These are phyloP conservation scores for Hansenula sp. DNA, from an alignment of 1,139 yeast genomes.

Conservation along the genomic window DNA sequence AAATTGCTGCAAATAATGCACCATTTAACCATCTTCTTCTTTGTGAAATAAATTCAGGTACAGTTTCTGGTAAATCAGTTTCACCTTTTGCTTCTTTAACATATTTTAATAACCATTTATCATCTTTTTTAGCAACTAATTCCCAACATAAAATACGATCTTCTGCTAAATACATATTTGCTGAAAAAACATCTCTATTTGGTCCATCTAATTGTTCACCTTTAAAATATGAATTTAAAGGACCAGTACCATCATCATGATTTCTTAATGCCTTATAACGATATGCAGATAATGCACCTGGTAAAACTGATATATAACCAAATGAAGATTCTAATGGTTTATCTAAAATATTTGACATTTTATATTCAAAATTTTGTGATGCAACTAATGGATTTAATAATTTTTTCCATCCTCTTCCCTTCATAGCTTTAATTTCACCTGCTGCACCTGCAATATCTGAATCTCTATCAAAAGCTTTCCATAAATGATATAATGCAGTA, in stretches of 20 bases:
- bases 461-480: conserved; percentile 96
- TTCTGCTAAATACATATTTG: conserved; percentile 96
- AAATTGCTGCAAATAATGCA: conserved; percentile 93
- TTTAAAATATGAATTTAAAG: conserved; percentile 79
- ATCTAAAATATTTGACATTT: conserved; percentile 91
- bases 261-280: conserved; percentile 83
- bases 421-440: conserved; percentile 93
- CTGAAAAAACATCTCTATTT: conserved; percentile 78
- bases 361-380: conserved; percentile 94
- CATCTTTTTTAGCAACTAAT: conserved; percentile 79
- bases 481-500: conserved; percentile 80
- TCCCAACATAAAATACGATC: conserved; percentile 98
- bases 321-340: conserved; percentile 91
- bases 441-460: conserved; percentile 98
- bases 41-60: conserved; percentile 89
- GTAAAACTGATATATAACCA: conserved; percentile 90
- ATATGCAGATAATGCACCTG: conserved; percentile 95
- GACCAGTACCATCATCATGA: conserved; percentile 90
- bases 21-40: conserved; percentile 98
- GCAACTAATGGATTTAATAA: conserved; percentile 89
- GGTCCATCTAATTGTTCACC: conserved; percentile 70
- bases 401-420: conserved; percentile 79
- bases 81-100: conserved; percentile 94
- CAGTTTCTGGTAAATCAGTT: conserved; percentile 92
- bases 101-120: conserved; percentile 89